These are phyloP conservation scores for Trichosanthes cucumerina DNA, from an alignment of 306 rosid genomes.

Conservation along the genomic window DNA sequence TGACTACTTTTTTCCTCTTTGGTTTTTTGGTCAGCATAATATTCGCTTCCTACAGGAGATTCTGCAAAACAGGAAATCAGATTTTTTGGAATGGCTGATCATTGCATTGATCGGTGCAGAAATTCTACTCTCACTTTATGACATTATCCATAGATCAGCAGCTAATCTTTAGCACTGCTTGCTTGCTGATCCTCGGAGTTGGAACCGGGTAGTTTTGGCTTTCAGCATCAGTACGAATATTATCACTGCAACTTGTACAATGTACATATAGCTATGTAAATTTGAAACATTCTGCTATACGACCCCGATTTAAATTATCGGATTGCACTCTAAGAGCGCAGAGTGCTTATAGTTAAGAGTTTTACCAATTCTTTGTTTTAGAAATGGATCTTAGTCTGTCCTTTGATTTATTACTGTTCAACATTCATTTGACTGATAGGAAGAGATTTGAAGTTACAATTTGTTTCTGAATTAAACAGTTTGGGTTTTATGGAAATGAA, in stretches of 20 bases:
- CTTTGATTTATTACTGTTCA: background rate
- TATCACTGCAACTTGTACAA: background rate
- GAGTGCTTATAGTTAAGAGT: background rate
- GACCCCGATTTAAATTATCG: background rate
- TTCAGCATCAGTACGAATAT: background rate
- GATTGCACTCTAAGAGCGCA: background rate
- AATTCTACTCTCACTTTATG: constrained; percentile 76
- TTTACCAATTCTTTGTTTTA: background rate
- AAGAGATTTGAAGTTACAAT: background rate
- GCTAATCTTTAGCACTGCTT: constrained; percentile 33
- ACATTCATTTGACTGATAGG: background rate
- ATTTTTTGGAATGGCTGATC: constrained; percentile 91
- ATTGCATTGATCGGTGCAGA: constrained; percentile 90
- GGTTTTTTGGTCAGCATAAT: constrained; percentile 53
- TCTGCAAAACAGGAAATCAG: constrained; percentile 92
- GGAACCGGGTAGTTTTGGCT: background rate
- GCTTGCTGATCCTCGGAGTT: background rate
- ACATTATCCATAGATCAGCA: constrained; percentile 68
- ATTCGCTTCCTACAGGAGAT: constrained; percentile 97
- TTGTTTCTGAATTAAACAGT: background rate
- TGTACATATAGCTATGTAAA: constrained; percentile 12
- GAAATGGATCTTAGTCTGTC: background rate
- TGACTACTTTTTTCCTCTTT: background rate
- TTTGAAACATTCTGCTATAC: background rate
- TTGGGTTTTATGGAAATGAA: background rate